Base-by-base conservation (phyloP, 306 rosid species). In the Vigna reflexopilosa region DNA sequence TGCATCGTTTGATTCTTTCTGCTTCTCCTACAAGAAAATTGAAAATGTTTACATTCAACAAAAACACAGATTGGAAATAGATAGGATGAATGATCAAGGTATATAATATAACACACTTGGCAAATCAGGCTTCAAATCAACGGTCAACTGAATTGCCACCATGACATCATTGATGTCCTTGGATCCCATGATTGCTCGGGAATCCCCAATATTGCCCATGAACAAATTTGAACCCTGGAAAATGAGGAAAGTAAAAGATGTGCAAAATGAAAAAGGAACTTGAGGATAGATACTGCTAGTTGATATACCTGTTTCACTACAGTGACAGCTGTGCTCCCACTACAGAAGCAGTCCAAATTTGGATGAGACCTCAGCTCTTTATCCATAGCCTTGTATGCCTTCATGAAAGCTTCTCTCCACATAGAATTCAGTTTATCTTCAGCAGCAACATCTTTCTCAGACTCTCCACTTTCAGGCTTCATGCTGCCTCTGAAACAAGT, bases 121-220 rank as follows among this genome's bases (percentile, higher is more conserved):
- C 70, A 96, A 90, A 87, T 93, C 98, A 58, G 99, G 99, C 84
- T 96, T 96, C 81, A 96, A 83, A 85, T 96, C 99, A 85, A 96
- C 86, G 3, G 96, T 88, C 74, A 96, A 83, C 85, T 90, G 99
- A 84, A 84, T 77, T 42, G 99, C 97, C 49, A 88, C 88, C 85
- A 87, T 84, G 47, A 88, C 87, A 81, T 85, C 91, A 13, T 75
- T 85, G 58, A 69, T 80, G 54, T 88, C 96, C 81, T 86, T 96
- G 9, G 99, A 90, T 70, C 97, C 99, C 81, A 96, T 83, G 85
- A 96, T 89, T 80, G 99, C 99, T 52, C 99, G 82, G 2, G 99
- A 96, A 85, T 96, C 99, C 30, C 99, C 99, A 28, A 96, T 87
- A 59, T 89, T 59, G 11, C 98, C 92, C 88, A 93, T 89, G 81